phyloP scores from a whole-genome alignment of 768 basidiomycete species.

The Rhodotorula kratochvilovae region DNA sequence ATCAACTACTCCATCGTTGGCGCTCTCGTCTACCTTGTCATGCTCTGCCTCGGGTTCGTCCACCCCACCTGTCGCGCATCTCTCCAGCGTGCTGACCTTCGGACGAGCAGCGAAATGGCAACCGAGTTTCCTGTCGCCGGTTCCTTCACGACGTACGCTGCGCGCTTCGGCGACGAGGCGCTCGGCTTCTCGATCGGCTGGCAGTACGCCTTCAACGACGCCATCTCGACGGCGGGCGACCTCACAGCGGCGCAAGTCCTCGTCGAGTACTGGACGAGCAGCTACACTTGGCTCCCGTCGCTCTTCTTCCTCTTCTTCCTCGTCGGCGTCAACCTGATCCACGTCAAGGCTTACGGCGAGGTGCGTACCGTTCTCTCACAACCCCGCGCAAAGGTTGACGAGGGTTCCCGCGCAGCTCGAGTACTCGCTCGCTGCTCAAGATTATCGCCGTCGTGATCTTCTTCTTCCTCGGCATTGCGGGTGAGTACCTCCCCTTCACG shows the following conservation, averaged over 20 bases:
- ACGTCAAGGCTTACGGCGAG: slow-evolving; percentile 36
- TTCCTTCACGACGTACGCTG: slow-evolving; percentile 34
- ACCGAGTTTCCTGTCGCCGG: slow-evolving; percentile 41
- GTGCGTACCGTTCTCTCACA: neutral
- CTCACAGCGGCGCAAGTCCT: slow-evolving; percentile 29
- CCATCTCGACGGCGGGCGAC: slow-evolving; percentile 26
- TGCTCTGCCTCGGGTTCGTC: slow-evolving; percentile 30
- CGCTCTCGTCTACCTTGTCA: slow-evolving; percentile 30
- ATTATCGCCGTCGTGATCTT: slow-evolving; percentile 48
- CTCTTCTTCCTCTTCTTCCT: slow-evolving; percentile 50
- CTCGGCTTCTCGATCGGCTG: slow-evolving; percentile 44
- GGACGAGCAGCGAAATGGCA: slow-evolving; percentile 27
- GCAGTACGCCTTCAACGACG: slow-evolving; percentile 35
- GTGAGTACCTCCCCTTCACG: too few species aligned
- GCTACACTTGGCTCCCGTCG: slow-evolving; percentile 22
- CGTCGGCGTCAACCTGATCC: slow-evolving; percentile 55
- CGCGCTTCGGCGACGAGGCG: slow-evolving; percentile 42
- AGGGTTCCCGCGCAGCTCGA: too few species aligned
- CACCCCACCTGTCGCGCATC: too few species aligned
- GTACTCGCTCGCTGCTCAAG: slow-evolving; percentile 45
- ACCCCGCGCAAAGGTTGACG: too few species aligned
- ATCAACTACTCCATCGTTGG: slow-evolving; percentile 36
- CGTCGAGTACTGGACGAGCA: slow-evolving; percentile 34
- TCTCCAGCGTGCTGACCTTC: too few species aligned
- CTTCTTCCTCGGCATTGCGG: slow-evolving; percentile 54